Evolutionary conservation across 2,329 filamentous ascomycete genomes (phyloP), one percentile per base, ranked within the genome.

Genomic region (Penicillium sp.): DNA sequence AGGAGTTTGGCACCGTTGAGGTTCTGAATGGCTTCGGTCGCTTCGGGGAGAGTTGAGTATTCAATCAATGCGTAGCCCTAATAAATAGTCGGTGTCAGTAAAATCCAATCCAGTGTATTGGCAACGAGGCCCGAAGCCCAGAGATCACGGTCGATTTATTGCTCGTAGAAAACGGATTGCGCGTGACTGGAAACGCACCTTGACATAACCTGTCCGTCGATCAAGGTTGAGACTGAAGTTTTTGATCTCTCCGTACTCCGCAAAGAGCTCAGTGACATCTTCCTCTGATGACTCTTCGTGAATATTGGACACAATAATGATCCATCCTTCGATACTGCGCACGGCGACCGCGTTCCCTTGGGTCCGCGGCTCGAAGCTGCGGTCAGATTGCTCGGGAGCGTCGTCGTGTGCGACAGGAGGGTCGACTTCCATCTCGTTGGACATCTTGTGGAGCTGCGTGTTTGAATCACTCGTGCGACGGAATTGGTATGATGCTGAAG

Each of bases 231-330:
- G 73, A 67, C 85, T 85, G 65, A 87, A 72, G 66, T 87, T 87
- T 78, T 86, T 87, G 66, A 88, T 86, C 66, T 86, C 83, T 52
- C 85, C 85, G 62, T 83, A 85, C 57, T 88, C 85, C 56, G 83
- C 84, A 68, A 88, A 88, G 64, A 87, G 71, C 62, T 88, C 85
- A 50, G 83, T 83, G 24, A 88, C 72, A 59, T 87, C 85, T 71
- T 88, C 85, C 68, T 88, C 85, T n/a, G 79, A 83, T 9, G 85
- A 83, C 68, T 88, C 85, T 67, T 87, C 85, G 63, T 88, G 85
- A 34, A 88, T 83, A 61, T 88, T 87, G n/a, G 84, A 86, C 51
- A 81, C 84, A n/a, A 87, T 80, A 57, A 88, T 79, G 68, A 88
- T 87, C 85, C 85, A 88, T 59, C 85, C 85, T 69, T 88, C 85